Evolutionary conservation across 1,284 basidiomycete genomes (phyloP).

Genomic region (Singerocomus rubriflavus): DNA sequence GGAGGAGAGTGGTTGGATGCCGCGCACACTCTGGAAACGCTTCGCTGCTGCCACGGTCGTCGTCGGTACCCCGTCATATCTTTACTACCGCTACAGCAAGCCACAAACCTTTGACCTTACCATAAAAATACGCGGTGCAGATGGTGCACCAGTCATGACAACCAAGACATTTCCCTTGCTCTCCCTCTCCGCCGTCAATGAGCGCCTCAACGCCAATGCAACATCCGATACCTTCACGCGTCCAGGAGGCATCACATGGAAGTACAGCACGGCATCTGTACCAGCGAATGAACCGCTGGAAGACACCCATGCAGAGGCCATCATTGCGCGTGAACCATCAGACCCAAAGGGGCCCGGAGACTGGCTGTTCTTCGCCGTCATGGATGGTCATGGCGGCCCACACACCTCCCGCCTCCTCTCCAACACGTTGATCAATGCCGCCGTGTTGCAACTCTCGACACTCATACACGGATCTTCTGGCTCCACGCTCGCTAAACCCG

Average conservation of each 20-base stretch:
- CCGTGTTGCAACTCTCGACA: conserved; percentile 72
- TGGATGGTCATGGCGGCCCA: conserved; percentile 87
- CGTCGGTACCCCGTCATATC: conserved; percentile 42
- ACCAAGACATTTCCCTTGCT: conserved; percentile 56
- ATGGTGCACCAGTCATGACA: conserved; percentile 57
- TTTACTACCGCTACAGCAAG: conserved; percentile 39
- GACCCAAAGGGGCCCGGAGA: conserved; percentile 62
- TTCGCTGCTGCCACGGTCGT: conserved; percentile 38
- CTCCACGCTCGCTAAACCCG: conserved; percentile 34
- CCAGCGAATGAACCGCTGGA: conserved; percentile 89
- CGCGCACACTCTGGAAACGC: conserved; percentile 64
- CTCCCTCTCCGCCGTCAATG: conserved; percentile 53
- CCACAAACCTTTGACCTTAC: conserved; percentile 53
- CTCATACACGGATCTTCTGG: conserved; percentile 43
- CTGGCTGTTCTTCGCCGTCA: conserved; percentile 80
- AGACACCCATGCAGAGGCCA: conserved; percentile 75
- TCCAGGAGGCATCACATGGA: conserved; percentile 59
- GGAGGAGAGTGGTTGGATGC: conserved; percentile 40
- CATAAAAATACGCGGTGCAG: conserved; percentile 50
- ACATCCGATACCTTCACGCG: conserved; percentile 43
- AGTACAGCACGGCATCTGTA: conserved; percentile 75
- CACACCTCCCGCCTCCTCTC: conserved; percentile 87
- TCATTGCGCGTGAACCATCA: conserved; percentile 61
- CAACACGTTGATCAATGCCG: conserved; percentile 82
- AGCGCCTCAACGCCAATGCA: conserved; percentile 57